These are phyloP conservation scores for Pulveroboletus frians DNA, from an alignment of 768 basidiomycete species.

Conservation along the genomic window DNA sequence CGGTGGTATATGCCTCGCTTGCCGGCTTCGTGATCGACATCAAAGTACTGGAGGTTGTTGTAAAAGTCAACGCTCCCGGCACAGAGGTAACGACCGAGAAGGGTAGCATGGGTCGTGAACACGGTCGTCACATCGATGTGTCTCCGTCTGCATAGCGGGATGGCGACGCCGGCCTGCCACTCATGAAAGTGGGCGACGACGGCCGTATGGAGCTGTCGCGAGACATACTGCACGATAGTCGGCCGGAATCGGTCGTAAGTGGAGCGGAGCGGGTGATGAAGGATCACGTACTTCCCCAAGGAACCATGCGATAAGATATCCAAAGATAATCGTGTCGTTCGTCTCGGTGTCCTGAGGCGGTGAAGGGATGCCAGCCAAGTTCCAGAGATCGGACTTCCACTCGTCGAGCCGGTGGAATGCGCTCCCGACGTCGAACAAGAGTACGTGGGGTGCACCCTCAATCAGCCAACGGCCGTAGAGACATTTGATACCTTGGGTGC, in stretches of 20 bases:
- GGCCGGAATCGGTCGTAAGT: conserved; percentile 5
- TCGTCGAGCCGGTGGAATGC: conserved; percentile 87
- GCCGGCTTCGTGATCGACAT: conserved; percentile 98
- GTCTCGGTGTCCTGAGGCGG: conserved; percentile 97
- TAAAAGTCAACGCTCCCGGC: conserved; percentile 99
- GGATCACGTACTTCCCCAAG: conserved; percentile 79
- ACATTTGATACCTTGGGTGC: conserved; percentile 83
- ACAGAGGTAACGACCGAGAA: conserved; percentile 97
- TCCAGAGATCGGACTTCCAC: conserved; percentile 99
- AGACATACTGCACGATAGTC: conserved; percentile 54
- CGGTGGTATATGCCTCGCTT: conserved; percentile 98
- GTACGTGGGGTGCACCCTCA: conserved; percentile 91
- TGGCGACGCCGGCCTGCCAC: conserved; percentile 97
- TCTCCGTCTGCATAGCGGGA: conserved; percentile 90
- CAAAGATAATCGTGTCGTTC: conserved; percentile 96
- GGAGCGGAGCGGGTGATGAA: conserved; percentile 1
- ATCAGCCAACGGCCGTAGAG: conserved; percentile 98
- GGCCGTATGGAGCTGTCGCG: conserved; percentile 75
- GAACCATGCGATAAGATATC: conserved; percentile 99
- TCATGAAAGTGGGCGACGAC: conserved; percentile 99
- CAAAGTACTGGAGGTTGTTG: conserved; percentile 99
- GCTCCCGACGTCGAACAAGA: conserved; percentile 93
- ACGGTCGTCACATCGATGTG: conserved; percentile 98
- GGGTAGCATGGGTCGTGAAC: conserved; percentile 97
- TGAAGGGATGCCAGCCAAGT: conserved; percentile 93